Base-by-base conservation (phyloP, 306 rosid genomes). In the Citrullus amarus region DNA sequence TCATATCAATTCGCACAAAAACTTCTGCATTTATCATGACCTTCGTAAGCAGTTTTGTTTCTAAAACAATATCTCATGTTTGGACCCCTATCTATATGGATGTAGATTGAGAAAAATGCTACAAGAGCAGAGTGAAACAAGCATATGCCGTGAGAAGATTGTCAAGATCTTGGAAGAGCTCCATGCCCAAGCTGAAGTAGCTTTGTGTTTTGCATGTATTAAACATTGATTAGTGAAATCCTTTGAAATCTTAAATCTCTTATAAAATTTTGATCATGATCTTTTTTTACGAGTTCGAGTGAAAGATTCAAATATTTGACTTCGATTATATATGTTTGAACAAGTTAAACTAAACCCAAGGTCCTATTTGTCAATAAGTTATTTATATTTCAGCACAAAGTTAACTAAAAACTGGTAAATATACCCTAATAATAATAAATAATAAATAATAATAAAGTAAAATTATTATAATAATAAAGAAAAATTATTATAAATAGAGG, bases 151-250 rank as follows among this genome's bases (percentile, higher is more conserved):
- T 4, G 93, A 91, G 69, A 84, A 90, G 85, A 75, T 92, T 60
- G 88, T 96, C 50, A 90, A 91, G 82, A 84, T 89, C 48, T 82
- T 96, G 82, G 87, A 86, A 85, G 99, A 96, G 82, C 86, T 91
- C 81, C 97, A 96, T 80, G 98, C 98, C 34, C 91, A 89, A 84
- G 98, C 98, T 57, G 99, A 96, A 85, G 93, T 96, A 39, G 98
- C 98, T 17, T 71, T 96, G 80, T 93, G 96, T 87, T 96, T 96
- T 88, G 91, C 90, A 61, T 96, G 96, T 56, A 85, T 89, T 78
- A 96, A 91, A 87, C 93, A 81, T 80, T 93, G 92, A 95, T 20
- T 56, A 15, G 6, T 44, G 8, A 28, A 34, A 73, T 44, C 6
- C 11, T 61, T 30, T 1, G 7, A 48, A 48, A 11, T 16, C n/a